Base-by-base conservation (phyloP, 2,329 filamentous ascomycete species). In the Emericellopsis cladophorae region DNA sequence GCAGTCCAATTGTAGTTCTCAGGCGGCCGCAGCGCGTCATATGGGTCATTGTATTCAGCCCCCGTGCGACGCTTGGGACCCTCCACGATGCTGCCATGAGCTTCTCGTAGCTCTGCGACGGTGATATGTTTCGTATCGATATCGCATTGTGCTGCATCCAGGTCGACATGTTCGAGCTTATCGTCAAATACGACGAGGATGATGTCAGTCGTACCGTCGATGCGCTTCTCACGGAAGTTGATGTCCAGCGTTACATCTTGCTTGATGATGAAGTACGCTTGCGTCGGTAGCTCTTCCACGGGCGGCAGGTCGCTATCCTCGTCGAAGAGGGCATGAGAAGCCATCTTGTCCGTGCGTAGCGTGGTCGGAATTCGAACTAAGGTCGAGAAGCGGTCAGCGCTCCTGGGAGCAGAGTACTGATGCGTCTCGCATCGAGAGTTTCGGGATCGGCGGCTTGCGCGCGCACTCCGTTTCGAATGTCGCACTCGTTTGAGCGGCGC, bases 171-270 rank as follows among this genome's bases (percentile, higher is more conserved):
- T 37, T 72, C 65, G 33, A 80, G 67, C 40, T 76, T 74, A 44
- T 76, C 64, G 50, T 69, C 69, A 44, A 75, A 67, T 43, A 73
- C 67, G 49, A 83, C 80, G 41, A 96, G 77, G 24, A 81, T 83
- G 50, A 98, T 83, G 49, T 89, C 82, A 8, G 84, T 86, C 47
- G 76, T 81, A 39, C 92, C 92, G 45, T 75, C 79, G 53, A 96
- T 65, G 53, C 71, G 74, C 60, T 80, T 81, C 41, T 75, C 76
- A 48, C 75, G 72, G 57, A 98, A 93, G 63, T 94, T 84, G 55
- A 98, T 70, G 52, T 96, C 89, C 45, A 98, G 70, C 52, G 88
- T 81, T 39, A 98, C 81, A 57, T 85, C 84, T 63, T 96, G 90
- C 62, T 88, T 82, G 41, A 86, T 72, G 43, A 96, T 65, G 33